Evolutionary conservation across 1,139 yeast genomes (phyloP).

Genomic region (Candida sanyaensis): DNA sequence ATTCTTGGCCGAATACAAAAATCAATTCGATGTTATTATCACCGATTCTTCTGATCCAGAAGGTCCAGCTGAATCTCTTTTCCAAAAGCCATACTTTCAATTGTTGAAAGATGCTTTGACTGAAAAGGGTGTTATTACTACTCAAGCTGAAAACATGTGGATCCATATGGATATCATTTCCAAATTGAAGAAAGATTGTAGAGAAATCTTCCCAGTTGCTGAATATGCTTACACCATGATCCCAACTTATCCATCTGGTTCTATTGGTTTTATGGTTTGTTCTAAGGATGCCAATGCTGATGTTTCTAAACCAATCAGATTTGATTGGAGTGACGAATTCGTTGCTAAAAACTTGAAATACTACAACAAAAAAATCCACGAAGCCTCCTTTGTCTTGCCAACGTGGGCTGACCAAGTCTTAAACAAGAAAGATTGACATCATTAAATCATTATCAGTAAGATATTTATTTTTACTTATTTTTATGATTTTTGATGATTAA

Average conservation of each 20-base stretch:
- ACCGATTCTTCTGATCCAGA: slow-evolving; percentile 97
- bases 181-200: slow-evolving; percentile 73
- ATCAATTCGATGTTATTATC: slow-evolving; percentile 83
- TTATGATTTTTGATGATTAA: slow-evolving; percentile 1
- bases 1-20: slow-evolving; percentile 71
- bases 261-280: slow-evolving; percentile 93
- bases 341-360: slow-evolving; percentile 71
- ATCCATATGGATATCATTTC: slow-evolving; percentile 78
- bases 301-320: slow-evolving; percentile 68
- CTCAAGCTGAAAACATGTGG: slow-evolving; percentile 93
- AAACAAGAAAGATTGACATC: slow-evolving; percentile 22
- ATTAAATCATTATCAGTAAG: not conserved
- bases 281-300: slow-evolving; percentile 67
- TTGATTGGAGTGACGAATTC: slow-evolving; percentile 57
- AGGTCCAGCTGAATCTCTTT: slow-evolving; percentile 90
- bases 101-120: slow-evolving; percentile 79
- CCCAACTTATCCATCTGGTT: slow-evolving; percentile 94
- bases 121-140: slow-evolving; percentile 83
- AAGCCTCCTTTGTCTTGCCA: slow-evolving; percentile 85
- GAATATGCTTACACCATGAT: slow-evolving; percentile 87
- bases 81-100: slow-evolving; percentile 84
- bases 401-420: slow-evolving; percentile 67
- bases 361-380: slow-evolving; percentile 78
- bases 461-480: not conserved
- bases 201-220: slow-evolving; percentile 81